Conservation (phyloP, 139 green algal species). For the Chlamydomonas sphaeroides region DNA sequence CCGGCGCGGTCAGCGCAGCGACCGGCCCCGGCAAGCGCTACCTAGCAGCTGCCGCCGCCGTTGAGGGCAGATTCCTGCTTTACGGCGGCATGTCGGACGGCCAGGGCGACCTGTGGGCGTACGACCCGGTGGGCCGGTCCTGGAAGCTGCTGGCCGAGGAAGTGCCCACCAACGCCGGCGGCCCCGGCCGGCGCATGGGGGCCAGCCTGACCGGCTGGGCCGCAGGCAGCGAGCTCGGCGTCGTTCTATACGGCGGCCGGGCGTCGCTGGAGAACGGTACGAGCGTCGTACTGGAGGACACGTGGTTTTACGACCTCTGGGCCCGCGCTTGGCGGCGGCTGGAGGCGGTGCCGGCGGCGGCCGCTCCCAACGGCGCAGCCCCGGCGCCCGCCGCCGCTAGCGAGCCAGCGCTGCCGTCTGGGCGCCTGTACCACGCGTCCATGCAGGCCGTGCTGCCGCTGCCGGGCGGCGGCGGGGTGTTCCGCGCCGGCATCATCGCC, state of each 20-base stretch:
- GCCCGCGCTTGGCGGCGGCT: too few relatives aligned
- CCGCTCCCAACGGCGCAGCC: too few relatives aligned
- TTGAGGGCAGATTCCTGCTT: conserved; percentile 19
- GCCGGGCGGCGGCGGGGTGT: background rate
- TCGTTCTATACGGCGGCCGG: conserved; percentile 38
- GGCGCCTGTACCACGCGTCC: conserved; percentile 18
- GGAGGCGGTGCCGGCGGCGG: too few relatives aligned
- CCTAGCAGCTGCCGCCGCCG: background rate
- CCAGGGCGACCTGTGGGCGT: conserved; percentile 53
- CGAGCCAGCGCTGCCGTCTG: too few relatives aligned
- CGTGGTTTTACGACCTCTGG: conserved; percentile 48
- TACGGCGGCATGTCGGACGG: conserved; percentile 42
- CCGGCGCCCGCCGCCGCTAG: too few relatives aligned
- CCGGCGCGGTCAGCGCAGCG: too few relatives aligned
- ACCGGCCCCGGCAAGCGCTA: conserved; percentile 50
- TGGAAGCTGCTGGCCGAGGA: conserved; percentile 37
- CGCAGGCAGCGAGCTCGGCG: background rate
- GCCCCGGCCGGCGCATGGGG: conserved; percentile 24
- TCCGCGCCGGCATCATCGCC: conserved; percentile 23
- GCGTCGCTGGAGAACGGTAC: too few relatives aligned
- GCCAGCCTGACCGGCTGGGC: background rate
- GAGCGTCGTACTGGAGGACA: background rate
- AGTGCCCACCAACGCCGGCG: background rate
- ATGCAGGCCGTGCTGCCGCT: background rate
- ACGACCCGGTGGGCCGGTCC: too few relatives aligned